Conservation (phyloP, 257 asterid genomes). For the Gentiana dahurica region DNA sequence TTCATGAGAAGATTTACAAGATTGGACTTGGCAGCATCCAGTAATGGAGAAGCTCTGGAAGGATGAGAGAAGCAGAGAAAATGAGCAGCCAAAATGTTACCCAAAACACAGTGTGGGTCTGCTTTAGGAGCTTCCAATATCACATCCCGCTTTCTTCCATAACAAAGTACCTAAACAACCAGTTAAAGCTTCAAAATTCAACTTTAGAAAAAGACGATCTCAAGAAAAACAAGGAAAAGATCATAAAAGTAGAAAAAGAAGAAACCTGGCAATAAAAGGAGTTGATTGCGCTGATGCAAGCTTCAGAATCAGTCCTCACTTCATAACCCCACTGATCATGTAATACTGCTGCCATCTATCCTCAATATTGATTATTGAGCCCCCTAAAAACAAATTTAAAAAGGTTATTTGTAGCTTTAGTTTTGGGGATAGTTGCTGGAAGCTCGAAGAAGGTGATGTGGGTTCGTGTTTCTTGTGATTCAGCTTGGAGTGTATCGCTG, state of each 20-base stretch:
- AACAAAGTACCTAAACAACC: conserved; percentile 55
- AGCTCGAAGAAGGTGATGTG: too few relatives aligned
- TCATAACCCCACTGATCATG: conserved; percentile 75
- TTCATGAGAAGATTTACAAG: conserved; percentile 31
- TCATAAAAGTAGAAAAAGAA: conserved; percentile 1
- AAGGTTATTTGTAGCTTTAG: too few relatives aligned
- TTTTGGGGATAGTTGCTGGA: too few relatives aligned
- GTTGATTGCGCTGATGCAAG: conserved; percentile 70
- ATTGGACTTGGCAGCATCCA: conserved; percentile 59
- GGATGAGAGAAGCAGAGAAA: conserved; percentile 44
- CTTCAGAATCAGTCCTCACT: conserved; percentile 62
- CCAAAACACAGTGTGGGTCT: conserved; percentile 84
- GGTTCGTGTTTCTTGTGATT: too few relatives aligned
- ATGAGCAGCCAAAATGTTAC: conserved; percentile 75
- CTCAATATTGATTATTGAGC: background rate
- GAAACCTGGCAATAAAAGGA: conserved; percentile 69
- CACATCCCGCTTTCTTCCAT: conserved; percentile 74
- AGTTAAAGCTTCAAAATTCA: background rate
- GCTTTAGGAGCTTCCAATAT: conserved; percentile 75
- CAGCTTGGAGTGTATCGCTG: too few relatives aligned
- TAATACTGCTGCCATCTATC: conserved; percentile 31
- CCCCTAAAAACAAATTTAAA: too few relatives aligned
- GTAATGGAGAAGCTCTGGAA: conserved; percentile 34
- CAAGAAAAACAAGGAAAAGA: background rate
- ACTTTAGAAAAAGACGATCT: background rate